Percentiles rank a stretch among this genome's conserved stretches.
These are phyloP conservation scores for Leccinum arenicola DNA, from an alignment of 768 basidiomycete species.

Conservation along the genomic window DNA sequence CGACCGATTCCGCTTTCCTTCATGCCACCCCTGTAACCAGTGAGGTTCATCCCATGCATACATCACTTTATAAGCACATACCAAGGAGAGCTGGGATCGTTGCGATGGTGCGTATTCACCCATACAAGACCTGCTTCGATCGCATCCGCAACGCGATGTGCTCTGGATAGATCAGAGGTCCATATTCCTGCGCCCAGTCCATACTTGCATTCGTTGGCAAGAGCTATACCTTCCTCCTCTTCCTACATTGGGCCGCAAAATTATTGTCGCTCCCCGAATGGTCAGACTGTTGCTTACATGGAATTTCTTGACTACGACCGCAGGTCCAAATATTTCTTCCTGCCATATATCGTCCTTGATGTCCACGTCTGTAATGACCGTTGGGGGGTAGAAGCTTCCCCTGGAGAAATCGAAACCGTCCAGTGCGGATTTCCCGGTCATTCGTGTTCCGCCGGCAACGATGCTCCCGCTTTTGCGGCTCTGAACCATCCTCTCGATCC, in stretches of 20 bases:
- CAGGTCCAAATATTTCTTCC: conserved; percentile 86
- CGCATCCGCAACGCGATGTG: conserved; percentile 66
- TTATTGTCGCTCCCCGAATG: background rate
- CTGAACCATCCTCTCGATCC: conserved; percentile 59
- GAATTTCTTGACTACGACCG: conserved; percentile 66
- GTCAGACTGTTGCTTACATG: conserved; percentile 35
- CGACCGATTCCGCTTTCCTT: conserved; percentile 86
- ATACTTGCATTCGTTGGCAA: conserved; percentile 78
- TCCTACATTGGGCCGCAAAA: conserved; percentile 33
- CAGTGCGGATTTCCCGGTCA: conserved; percentile 58
- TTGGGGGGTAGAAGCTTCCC: conserved; percentile 81
- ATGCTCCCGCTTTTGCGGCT: conserved; percentile 46
- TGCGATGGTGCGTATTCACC: conserved; percentile 88
- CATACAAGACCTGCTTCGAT: conserved; percentile 80
- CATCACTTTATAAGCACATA: conserved; percentile 24
- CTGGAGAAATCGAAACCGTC: conserved; percentile 70
- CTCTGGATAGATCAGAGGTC: conserved; percentile 72
- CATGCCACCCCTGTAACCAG: conserved; percentile 73
- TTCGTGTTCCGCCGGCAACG: conserved; percentile 61
- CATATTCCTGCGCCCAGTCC: conserved; percentile 81
- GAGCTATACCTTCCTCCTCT: conserved; percentile 60
- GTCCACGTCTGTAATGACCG: conserved; percentile 60
- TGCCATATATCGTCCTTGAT: conserved; percentile 66
- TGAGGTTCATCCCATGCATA: conserved; percentile 3
- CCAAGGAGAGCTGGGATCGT: conserved; percentile 90